Conservation (phyloP, 2,329 filamentous ascomycete genomes). For the Fusarium marasasianum region DNA sequence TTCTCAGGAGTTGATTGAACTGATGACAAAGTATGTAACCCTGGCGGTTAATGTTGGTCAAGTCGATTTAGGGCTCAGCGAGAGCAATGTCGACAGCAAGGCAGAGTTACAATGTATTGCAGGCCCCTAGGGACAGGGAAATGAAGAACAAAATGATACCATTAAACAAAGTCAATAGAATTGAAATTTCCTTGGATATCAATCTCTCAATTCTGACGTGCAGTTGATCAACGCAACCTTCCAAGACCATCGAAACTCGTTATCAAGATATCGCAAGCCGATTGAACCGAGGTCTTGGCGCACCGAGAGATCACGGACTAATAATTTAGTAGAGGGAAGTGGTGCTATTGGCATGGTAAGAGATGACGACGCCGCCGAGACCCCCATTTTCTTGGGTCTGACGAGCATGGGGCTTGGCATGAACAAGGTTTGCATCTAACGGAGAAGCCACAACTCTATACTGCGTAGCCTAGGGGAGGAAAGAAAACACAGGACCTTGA, state of each 20-base stretch:
- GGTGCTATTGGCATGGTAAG: background rate
- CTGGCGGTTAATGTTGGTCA: background rate
- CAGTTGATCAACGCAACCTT: background rate
- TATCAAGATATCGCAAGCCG: background rate
- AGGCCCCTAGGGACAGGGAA: background rate
- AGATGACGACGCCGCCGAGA: conserved; percentile 10
- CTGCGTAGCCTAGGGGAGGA: background rate
- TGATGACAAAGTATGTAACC: too few relatives aligned
- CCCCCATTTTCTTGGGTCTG: conserved; percentile 7
- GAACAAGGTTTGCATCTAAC: conserved; percentile 9
- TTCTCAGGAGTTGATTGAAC: background rate
- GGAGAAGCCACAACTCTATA: conserved; percentile 2
- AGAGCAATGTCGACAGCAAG: background rate
- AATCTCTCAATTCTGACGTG: background rate
- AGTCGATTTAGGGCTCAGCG: background rate
- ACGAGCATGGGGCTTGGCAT: conserved; percentile 13
- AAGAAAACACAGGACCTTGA: too few relatives aligned
- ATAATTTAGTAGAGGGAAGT: background rate
- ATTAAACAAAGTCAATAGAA: background rate
- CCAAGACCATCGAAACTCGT: background rate
- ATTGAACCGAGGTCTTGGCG: background rate
- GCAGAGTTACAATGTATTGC: too few relatives aligned
- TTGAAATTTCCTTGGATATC: background rate
- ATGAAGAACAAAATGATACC: background rate
- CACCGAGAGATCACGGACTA: background rate